phyloP scores from a whole-genome alignment of 1,284 basidiomycete genomes.

The Schizopora paradoxa region DNA sequence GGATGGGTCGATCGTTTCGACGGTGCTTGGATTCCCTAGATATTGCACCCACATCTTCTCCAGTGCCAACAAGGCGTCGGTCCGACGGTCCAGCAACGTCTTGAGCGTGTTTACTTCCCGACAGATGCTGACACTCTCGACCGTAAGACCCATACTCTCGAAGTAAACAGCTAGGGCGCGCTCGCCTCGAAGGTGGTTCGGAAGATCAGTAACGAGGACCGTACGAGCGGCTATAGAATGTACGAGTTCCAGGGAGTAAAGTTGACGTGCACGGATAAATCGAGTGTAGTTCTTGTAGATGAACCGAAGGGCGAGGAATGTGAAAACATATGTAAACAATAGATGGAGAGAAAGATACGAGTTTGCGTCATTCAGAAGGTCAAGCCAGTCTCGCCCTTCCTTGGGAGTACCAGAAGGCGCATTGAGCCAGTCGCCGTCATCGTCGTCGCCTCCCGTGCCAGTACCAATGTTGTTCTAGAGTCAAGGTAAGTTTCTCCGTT shows the following conservation, averaged over 20 bases:
- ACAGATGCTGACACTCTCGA: conserved; percentile 88
- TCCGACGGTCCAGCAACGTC: conserved; percentile 69
- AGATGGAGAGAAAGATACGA: conserved; percentile 86
- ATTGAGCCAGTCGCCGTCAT: conserved; percentile 44
- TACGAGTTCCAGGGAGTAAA: conserved; percentile 90
- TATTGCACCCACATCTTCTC: conserved; percentile 87
- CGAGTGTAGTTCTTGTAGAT: conserved; percentile 86
- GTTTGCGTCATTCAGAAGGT: conserved; percentile 81
- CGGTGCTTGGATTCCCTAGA: conserved; percentile 86
- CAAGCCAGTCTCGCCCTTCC: conserved; percentile 61
- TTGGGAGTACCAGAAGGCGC: conserved; percentile 29
- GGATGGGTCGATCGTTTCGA: conserved; percentile 68
- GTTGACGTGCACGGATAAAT: conserved; percentile 88
- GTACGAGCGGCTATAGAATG: conserved; percentile 93
- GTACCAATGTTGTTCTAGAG: conserved; percentile 25
- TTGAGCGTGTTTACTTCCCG: conserved; percentile 78
- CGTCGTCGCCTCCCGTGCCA: conserved; percentile 56
- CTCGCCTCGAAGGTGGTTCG: conserved; percentile 78
- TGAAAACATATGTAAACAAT: conserved; percentile 91
- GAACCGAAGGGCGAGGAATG: conserved; percentile 77
- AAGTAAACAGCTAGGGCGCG: conserved; percentile 89
- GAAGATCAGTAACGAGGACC: conserved; percentile 82
- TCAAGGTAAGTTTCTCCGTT: neutral
- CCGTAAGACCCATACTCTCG: conserved; percentile 73
- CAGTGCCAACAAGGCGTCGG: conserved; percentile 69